Base-by-base conservation (phyloP, 2,329 filamentous ascomycete species). In the Beauveria australis region DNA sequence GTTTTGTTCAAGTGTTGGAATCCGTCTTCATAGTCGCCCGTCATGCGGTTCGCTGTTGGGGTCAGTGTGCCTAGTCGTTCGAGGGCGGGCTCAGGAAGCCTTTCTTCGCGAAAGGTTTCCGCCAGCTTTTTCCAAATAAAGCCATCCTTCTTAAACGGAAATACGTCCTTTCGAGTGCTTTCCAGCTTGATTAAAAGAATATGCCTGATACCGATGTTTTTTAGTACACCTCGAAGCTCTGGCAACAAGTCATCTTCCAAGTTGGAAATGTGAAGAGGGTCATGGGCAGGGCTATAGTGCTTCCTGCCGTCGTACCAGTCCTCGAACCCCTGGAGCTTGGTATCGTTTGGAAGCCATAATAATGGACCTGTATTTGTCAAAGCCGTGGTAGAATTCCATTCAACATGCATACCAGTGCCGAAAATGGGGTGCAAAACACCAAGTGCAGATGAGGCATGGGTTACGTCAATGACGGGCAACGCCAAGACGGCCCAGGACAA, bases 111-210 rank as follows among this genome's bases (percentile, higher is more conserved):
- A n/a, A 68, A 69, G 1, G 73, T 74, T 3, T 71, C 63, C 1
- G 66, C 64, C 1, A 75, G 67, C 0, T 70, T 70, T 5, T 74
- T 67, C 63, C 70, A 74, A 18, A 78, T 73, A 47, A 74, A 63
- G 4, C 73, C 74, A 2, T 71, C 68, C 57, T 74, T 75, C 46
- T 77, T 76, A 19, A 79, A 63, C 0, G 77, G 77, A 28, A 79
- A 79, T 3, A 79, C 71, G 54, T 79, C 77, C 4, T 73, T 74
- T 19, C 77, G 70, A 0, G 76, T 78, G 51, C 76, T 78, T 60
- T 79, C 77, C 1, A 79, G 67, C 14, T 75, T 70, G 3, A 79
- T 59, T 16, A 78, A 60, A 16, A 79, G 65, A 6, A 79, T 68
- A 59, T 79, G 75, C 47, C 75, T 75, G 58, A 79, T 74, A 7